Base-by-base conservation (phyloP, 345 rosid genomes). In the Nephelium lappaceum region DNA sequence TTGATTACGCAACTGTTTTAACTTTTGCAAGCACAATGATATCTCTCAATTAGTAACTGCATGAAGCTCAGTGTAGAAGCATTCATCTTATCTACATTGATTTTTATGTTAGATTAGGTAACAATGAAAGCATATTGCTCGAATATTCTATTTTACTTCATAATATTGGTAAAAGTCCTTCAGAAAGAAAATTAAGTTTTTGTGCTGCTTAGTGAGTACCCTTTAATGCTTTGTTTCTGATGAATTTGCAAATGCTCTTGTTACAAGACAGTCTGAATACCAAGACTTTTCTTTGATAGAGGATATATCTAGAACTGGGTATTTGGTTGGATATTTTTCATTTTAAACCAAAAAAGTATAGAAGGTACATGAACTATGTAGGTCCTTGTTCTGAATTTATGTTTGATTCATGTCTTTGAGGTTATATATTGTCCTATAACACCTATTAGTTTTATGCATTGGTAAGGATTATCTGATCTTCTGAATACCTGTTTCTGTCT, bases 371-470 rank as follows among this genome's bases (percentile, higher is more conserved):
- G 7, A 16, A 53, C 5, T 6, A 5, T 16, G 5, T 53, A 53
- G 16, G n/a, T 53, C 58, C 58, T 53, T 53, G n/a, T 14, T 45
- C 58, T 16, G 49, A 68, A 68, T 39, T 68, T 8, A 65, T 65
- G 7, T 68, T 25, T 53, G 60, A n/a, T 71, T 23, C 72, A 47
- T 24, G 0, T 78, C 51, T 36, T 63, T 31, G 9, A 25, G 39
- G 49, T 21, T 25, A 38, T 6, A 6, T 18, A 6, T 25, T 27
- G 19, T 47, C 21, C 21, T 55, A 24, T 45, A n/a, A 72, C 23
- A 61, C 41, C 27, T 47, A 58, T 45, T 53, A 41, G 11, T 67
- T 8, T 78, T 71, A 63, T 63, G 76, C 27, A 61, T 24, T 64
- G 7, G 14, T 19, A n/a, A 61, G 64, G 24, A 36, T 62, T 38